Evolutionary conservation across 495 filamentous ascomycete species (phyloP), one percentile per base, ranked within the genome.

Genomic region (Lophium mytilinum): DNA sequence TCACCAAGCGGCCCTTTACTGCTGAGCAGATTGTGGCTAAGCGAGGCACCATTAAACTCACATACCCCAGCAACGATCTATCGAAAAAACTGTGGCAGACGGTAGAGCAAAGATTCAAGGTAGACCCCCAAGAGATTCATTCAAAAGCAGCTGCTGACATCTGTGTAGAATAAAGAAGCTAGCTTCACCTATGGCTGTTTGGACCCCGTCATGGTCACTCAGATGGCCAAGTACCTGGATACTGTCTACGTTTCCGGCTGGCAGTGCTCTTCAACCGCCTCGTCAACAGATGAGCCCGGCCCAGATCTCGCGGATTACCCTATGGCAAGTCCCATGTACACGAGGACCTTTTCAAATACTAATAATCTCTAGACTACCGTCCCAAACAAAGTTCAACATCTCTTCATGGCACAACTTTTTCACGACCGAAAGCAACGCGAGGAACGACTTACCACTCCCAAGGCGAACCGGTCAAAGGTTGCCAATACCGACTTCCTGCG

Each of bases 221-320:
- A 98, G 71, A 98, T 98, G 93, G 92, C 90, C 65, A 95, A 97
- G 72, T 97, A 93, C 73, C 80, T 97, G 51, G 93, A 98, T 69
- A 98, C 94, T 37, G 89, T 98, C 70, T 98, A 98, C 67, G 90
- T 98, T 52, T 96, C 92, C 37, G 93, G 93, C 60, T 98, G 93
- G 93, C 94, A 98, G 73, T 96, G 88, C 67, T 96, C 92, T 2
- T 94, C 90, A 33, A 98, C 93, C 3, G 93, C 93, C 37, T 96
- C 91, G 18, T 82, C 90, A 0, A 87, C 89, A 9, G 88, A 98
- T 63, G 93, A 98, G 74, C 93, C 93, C 17, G 94, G 91, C 40
- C 93, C 93, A 50, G 93, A 98, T 86, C 83, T 98, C 63, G 93
- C 94, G 51, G 93, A 98, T 70, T 98, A 97, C 73, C 93, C 93